These are phyloP conservation scores for Trichoderma orchidacearum DNA, from an alignment of 495 filamentous ascomycete genomes.

Conservation along the genomic window DNA sequence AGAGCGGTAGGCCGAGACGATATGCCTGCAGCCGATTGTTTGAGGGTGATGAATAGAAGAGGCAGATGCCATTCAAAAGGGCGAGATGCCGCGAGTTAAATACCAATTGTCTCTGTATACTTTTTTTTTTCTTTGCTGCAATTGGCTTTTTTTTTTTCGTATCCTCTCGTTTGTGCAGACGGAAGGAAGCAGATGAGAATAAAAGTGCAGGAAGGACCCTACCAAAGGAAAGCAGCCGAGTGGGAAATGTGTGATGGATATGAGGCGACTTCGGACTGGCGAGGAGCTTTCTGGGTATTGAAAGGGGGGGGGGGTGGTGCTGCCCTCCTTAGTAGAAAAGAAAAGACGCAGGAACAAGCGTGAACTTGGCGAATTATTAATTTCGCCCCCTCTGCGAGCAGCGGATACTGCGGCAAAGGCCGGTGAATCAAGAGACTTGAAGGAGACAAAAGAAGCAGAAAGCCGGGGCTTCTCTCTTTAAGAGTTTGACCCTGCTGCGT, in stretches of 20 bases:
- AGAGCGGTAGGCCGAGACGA: neutral
- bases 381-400: neutral
- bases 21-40: neutral
- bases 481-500: neutral
- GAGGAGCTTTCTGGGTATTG: too few relatives aligned
- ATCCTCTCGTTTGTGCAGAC: too few relatives aligned
- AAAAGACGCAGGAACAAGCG: neutral
- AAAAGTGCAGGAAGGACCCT: too few relatives aligned
- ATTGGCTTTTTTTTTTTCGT: too few relatives aligned
- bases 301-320: neutral
- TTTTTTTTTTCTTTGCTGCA: too few relatives aligned
- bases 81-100: neutral
- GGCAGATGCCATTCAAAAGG: neutral
- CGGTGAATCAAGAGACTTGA: neutral
- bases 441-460: too few relatives aligned
- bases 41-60: neutral
- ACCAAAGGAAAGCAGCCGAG: too few relatives aligned
- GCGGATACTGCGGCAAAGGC: neutral
- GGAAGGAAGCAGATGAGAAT: too few relatives aligned
- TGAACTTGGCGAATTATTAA: neutral
- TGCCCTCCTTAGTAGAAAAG: too few relatives aligned
- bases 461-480: neutral
- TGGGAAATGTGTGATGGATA: too few relatives aligned
- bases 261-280: too few relatives aligned
- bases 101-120: too few relatives aligned